phyloP scores from a whole-genome alignment of 2,329 filamentous ascomycete species.

The Cladosporium sp. region DNA sequence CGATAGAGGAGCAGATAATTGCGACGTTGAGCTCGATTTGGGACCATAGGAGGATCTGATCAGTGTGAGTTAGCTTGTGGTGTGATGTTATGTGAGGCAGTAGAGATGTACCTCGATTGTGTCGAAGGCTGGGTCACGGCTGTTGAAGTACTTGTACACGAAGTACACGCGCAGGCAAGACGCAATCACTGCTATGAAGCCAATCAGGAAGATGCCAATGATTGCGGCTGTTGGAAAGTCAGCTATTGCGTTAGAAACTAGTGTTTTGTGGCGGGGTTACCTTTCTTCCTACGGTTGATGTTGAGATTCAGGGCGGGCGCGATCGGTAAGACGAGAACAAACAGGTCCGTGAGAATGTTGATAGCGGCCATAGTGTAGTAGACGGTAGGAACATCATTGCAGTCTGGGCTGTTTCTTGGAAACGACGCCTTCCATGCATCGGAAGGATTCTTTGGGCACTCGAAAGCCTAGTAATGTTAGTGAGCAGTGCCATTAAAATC shows the following conservation, averaged over 20 bases:
- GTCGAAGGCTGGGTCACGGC: not conserved
- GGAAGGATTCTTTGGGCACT: constrained; percentile 7
- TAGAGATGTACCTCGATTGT: constrained; percentile 6
- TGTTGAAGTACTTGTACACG: constrained; percentile 1
- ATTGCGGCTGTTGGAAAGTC: not conserved
- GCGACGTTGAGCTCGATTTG: constrained; percentile 17
- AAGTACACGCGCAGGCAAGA: constrained; percentile 11
- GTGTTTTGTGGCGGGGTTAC: not conserved
- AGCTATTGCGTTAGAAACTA: not conserved
- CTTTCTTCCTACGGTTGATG: constrained; percentile 3
- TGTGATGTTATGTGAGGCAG: not conserved
- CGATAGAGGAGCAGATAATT: constrained; percentile 1
- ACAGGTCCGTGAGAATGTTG: constrained; percentile 12
- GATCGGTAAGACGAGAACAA: not conserved
- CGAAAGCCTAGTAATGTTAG: constrained; percentile 11
- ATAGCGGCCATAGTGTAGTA: constrained; percentile 3
- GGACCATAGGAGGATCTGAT: constrained; percentile 25
- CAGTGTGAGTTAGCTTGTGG: not conserved
- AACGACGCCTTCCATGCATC: constrained; percentile 7
- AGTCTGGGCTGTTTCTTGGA: not conserved
- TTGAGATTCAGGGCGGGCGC: constrained; percentile 5
- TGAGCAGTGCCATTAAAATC: not conserved
- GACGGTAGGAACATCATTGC: not conserved
- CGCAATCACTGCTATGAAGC: constrained; percentile 4
- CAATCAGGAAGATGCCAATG: constrained; percentile 11